phyloP scores from a whole-genome alignment of 139 green algal genomes.

The Ettlia oleoabundans region DNA sequence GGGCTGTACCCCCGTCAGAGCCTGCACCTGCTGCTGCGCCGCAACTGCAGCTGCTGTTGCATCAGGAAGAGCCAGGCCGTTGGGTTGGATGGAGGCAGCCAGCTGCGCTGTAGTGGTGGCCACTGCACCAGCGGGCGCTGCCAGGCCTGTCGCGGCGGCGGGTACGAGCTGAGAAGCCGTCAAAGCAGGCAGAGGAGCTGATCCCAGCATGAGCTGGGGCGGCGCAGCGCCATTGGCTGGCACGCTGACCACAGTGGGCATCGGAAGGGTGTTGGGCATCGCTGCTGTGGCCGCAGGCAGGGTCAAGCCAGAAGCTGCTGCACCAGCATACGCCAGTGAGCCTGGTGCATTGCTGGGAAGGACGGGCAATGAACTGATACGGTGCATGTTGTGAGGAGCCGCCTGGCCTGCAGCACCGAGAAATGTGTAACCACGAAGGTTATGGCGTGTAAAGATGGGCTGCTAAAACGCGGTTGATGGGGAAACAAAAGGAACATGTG shows the following conservation, averaged over 20 bases:
- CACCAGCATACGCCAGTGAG: not conserved
- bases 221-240: not conserved
- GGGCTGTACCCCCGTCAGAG: not conserved
- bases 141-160: not conserved
- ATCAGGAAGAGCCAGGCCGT: not conserved
- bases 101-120: not conserved
- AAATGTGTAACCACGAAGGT: too few species aligned
- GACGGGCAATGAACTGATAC: not conserved
- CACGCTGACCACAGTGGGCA: slow-evolving; percentile 1
- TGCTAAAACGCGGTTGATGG: too few species aligned
- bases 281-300: not conserved
- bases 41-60: not conserved
- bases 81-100: not conserved
- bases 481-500: too few species aligned
- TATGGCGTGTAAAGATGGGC: too few species aligned
- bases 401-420: not conserved
- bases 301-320: not conserved
- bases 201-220: not conserved
- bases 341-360: not conserved
- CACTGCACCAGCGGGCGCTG: too few species aligned
- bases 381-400: not conserved
- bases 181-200: not conserved
- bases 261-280: not conserved
- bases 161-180: slow-evolving; percentile 3
- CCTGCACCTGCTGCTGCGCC: slow-evolving; percentile 14